Percentiles rank a stretch among this genome's conserved stretches.
Evolutionary conservation across 805 yeast species (phyloP).

Genomic region (Torulaspora delbrueckii): DNA sequence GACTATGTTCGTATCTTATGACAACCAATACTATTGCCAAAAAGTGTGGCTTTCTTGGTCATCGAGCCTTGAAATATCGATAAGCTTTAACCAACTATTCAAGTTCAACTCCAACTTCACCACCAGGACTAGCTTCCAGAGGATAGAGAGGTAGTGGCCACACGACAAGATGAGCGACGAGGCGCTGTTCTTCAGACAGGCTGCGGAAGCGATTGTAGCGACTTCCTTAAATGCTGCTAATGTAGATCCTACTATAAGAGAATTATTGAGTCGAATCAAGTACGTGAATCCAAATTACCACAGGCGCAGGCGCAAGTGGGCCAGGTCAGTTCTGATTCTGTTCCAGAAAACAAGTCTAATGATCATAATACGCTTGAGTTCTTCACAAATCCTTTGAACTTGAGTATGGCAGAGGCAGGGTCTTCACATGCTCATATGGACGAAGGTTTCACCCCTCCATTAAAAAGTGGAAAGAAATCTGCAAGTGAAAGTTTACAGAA

Average conservation of each 20-base stretch:
- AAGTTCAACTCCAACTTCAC: background rate
- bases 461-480: background rate
- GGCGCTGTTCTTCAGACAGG: slow-evolving; percentile 27
- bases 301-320: slow-evolving; percentile 3
- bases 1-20: background rate
- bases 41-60: background rate
- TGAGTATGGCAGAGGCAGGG: background rate
- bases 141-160: background rate
- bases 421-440: background rate
- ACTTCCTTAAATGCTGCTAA: slow-evolving; percentile 26
- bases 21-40: background rate
- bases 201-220: slow-evolving; percentile 33
- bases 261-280: slow-evolving; percentile 27
- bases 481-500: background rate
- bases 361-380: background rate
- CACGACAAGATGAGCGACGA: slow-evolving; percentile 25
- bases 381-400: slow-evolving; percentile 4
- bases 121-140: background rate
- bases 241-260: slow-evolving; percentile 31
- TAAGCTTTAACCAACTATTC: background rate
- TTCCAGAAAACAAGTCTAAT: background rate
- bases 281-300: slow-evolving; percentile 15
- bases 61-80: background rate
- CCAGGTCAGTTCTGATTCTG: background rate
- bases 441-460: background rate